Evolutionary conservation across 2,329 filamentous ascomycete genomes (phyloP), one percentile per base, ranked within the genome.

Genomic region (Dactylonectria macrodidyma): DNA sequence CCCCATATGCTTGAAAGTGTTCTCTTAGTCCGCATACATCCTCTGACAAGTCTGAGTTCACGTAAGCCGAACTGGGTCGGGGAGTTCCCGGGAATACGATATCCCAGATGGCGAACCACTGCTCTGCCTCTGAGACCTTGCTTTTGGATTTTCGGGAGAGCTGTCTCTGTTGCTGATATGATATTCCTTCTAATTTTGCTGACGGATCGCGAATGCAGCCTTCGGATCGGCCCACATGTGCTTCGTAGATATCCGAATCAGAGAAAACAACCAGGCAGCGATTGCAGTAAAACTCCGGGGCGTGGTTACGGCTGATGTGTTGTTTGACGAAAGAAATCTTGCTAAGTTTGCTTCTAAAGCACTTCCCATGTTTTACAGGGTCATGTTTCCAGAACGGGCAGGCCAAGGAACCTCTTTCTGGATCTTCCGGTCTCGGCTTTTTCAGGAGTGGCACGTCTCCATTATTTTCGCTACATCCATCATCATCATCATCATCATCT

Each of bases 131-230:
- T 0, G 41, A 22, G 8, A 22, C 9, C 7, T 48, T 34, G 7
- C 1, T 7, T 16, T 36, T 48, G 2, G 59, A 62, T n/a, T 54
- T 62, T 2, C 24, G 19, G 16, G 10, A 57, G 71, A 75, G 67
- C 59, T 66, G 34, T 65, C 68, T 8, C 6, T 14, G 12, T 30
- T 61, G 14, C 10, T 34, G 33, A 65, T 59, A 16, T 62, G 59
- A 52, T 33, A 64, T 26, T 10, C 55, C 46, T 16, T 58, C 46
- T 7, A 64, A 26, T 36, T 26, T 46, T 9, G 8, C 11, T 1
- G 46, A 58, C 22, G 14, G 2, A 14, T 51, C 54, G 16, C 44
- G 19, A 30, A 2, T 3, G 30, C 61, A 59, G 16, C 4, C 14
- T 6, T 7, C 5, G 6, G 19, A 19, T 19, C 14, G 10, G 22